Conservation (phyloP, 73 alveolate species). For the Effrenium voratum region DNA sequence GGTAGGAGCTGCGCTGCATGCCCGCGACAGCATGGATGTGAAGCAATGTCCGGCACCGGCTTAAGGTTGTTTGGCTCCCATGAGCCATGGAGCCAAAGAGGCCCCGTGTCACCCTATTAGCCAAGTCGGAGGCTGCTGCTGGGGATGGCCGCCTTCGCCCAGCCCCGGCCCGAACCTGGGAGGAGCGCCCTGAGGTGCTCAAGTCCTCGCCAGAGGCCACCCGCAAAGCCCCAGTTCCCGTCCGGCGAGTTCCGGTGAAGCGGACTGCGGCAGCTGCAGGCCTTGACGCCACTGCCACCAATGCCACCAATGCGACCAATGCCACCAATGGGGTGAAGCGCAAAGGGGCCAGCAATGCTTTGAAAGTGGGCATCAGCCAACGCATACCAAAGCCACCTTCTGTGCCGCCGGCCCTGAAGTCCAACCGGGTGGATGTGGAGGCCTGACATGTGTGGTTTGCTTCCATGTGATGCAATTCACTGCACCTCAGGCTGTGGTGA, state of each 20-base stretch:
- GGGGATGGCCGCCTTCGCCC: slow-evolving; percentile 5
- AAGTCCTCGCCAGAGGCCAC: not conserved
- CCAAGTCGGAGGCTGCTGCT: slow-evolving; percentile 18
- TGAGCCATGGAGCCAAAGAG: not conserved
- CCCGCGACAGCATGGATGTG: too few species aligned
- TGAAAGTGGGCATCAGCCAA: slow-evolving; percentile 27
- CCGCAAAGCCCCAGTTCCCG: not conserved
- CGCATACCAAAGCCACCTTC: slow-evolving; percentile 19
- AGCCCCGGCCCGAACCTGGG: slow-evolving; percentile 13
- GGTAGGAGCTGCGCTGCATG: too few species aligned
- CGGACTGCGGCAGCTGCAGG: slow-evolving; percentile 51
- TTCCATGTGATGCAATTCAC: not conserved
- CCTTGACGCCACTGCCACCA: slow-evolving; percentile 32
- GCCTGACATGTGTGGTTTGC: not conserved
- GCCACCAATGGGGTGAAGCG: slow-evolving; percentile 51
- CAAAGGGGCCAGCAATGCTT: slow-evolving; percentile 55
- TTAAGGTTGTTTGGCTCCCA: not conserved
- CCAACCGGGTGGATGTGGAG: slow-evolving; percentile 26
- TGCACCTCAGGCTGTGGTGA: slow-evolving; percentile 31
- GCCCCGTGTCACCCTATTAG: slow-evolving; percentile 43
- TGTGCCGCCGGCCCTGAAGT: slow-evolving; percentile 6
- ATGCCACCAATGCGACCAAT: too few species aligned
- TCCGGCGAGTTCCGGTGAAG: not conserved
- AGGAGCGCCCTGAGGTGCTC: not conserved
- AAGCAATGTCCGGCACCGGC: too few species aligned